Evolutionary conservation across 2,329 filamentous ascomycete genomes (phyloP).

Genomic region (Trichoderma asperellum): DNA sequence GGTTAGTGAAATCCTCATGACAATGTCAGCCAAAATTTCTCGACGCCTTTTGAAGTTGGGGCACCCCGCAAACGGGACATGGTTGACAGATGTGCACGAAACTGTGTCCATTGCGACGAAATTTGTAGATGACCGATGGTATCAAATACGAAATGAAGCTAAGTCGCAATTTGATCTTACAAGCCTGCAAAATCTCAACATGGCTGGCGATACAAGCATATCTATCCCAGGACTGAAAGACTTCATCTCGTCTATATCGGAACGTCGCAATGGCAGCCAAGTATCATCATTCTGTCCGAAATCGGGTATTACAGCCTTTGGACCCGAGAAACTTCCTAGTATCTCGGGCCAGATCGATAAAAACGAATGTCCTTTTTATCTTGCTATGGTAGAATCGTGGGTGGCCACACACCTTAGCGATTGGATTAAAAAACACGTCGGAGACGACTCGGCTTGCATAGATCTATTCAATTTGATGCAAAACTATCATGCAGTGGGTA

Average conservation of each 20-base stretch:
- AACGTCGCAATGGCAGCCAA: background rate
- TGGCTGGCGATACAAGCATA: background rate
- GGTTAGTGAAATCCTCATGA: background rate
- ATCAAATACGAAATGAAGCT: background rate
- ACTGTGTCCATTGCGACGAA: background rate
- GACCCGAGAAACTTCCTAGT: background rate
- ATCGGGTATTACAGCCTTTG: background rate
- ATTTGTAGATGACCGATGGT: background rate
- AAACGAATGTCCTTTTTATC: constrained; percentile 26
- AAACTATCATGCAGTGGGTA: constrained; percentile 42
- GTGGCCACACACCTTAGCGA: constrained; percentile 44
- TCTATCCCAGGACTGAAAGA: background rate
- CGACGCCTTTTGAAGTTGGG: background rate
- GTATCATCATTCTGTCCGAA: constrained; percentile 24
- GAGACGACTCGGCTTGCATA: constrained; percentile 35
- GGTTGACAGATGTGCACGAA: background rate
- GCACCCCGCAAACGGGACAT: background rate
- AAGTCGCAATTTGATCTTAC: background rate
- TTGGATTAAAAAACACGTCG: constrained; percentile 46
- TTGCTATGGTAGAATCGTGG: constrained; percentile 56
- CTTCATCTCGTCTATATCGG: background rate
- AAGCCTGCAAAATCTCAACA: background rate
- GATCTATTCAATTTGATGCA: constrained; percentile 41
- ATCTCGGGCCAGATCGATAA: background rate
- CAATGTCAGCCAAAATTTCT: background rate